phyloP scores from a whole-genome alignment of 495 filamentous ascomycete species.

The Aspergillus leporis region DNA sequence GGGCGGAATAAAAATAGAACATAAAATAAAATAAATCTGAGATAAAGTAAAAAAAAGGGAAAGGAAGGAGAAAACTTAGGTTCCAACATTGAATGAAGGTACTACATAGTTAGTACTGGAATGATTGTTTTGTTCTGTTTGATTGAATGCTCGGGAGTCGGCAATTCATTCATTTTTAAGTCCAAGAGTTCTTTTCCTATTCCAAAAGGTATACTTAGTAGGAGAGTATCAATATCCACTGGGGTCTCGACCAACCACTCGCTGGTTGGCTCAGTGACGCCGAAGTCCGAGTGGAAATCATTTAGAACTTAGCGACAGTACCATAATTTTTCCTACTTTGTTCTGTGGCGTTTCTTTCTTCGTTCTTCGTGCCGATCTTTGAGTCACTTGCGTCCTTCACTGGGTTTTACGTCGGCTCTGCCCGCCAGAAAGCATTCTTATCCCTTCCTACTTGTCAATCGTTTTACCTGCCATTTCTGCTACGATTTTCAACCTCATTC shows the following conservation, averaged over 20 bases:
- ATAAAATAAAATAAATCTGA: no score
- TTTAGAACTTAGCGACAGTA: not conserved
- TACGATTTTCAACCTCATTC: not conserved
- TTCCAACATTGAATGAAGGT: no score
- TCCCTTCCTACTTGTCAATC: conserved; percentile 4
- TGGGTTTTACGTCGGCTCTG: conserved; percentile 8
- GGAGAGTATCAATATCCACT: no score
- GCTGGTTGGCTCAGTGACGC: not conserved
- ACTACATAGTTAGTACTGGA: no score
- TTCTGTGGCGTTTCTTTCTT: not conserved
- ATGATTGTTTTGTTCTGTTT: no score
- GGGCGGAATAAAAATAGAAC: no score
- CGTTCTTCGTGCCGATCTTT: not conserved
- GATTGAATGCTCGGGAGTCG: no score
- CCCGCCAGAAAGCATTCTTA: conserved; percentile 8
- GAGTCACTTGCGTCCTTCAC: not conserved
- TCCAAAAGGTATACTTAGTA: no score
- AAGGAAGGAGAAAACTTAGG: no score
- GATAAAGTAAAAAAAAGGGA: no score
- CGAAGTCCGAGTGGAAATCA: not conserved
- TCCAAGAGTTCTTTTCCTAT: no score
- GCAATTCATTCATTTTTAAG: no score
- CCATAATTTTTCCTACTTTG: not conserved
- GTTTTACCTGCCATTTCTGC: not conserved
- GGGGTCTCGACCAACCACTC: not conserved